Evolutionary conservation across 208 protist species (phyloP).

Genomic region (Angomonas desouzai): DNA sequence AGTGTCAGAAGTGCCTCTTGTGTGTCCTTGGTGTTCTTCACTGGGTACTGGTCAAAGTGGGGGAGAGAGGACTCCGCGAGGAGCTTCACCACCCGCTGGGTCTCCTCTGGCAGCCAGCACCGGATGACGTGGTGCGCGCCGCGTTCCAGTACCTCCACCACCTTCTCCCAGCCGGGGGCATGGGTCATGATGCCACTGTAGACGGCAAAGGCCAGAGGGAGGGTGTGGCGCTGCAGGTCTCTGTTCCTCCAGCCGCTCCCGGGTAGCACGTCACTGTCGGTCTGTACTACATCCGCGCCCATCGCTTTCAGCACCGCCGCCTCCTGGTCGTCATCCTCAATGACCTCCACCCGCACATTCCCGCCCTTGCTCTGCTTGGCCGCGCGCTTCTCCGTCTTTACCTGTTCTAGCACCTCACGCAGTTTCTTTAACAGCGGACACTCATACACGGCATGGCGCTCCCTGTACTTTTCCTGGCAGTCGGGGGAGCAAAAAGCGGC

Average conservation of each 20-base stretch:
- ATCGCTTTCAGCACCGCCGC: neutral
- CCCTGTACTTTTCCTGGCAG: conserved; percentile 25
- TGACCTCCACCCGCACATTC: conserved; percentile 13
- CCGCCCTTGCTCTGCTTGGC: neutral
- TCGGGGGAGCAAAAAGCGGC: conserved; percentile 36
- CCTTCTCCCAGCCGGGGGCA: conserved; percentile 17
- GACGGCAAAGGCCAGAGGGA: conserved; percentile 31
- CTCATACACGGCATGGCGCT: conserved; percentile 31
- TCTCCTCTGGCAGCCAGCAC: conserved; percentile 16
- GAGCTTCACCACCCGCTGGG: neutral
- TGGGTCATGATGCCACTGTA: conserved; percentile 28
- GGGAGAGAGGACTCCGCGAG: neutral
- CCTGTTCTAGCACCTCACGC: conserved; percentile 6
- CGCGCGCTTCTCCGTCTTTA: neutral
- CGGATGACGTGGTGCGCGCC: conserved; percentile 22
- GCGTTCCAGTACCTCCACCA: conserved; percentile 18
- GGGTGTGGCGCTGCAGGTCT: conserved; percentile 18
- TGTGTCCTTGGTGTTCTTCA: neutral
- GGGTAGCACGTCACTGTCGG: conserved; percentile 21
- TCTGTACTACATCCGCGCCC: conserved; percentile 1
- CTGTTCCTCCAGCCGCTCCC: conserved; percentile 25
- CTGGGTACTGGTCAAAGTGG: neutral
- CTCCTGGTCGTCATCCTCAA: conserved; percentile 8
- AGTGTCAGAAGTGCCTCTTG: conserved; percentile 17
- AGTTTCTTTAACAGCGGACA: conserved; percentile 25